Percentiles rank a stretch among this genome's conserved stretches.
These are phyloP conservation scores for Hypoxylon rickii DNA, from an alignment of 495 filamentous ascomycete species.

Conservation along the genomic window DNA sequence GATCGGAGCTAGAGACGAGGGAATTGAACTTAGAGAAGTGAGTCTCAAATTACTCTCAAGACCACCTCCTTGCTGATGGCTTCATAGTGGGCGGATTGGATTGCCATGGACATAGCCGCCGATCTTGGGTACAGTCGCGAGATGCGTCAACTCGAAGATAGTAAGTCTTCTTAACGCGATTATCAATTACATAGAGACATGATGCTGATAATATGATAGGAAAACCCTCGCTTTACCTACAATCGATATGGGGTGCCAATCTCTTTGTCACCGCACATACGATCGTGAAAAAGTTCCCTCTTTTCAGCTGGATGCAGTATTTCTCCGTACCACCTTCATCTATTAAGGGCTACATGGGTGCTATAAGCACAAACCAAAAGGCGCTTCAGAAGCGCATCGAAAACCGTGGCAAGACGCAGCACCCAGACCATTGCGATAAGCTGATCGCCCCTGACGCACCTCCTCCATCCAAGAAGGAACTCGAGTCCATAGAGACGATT, in stretches of 20 bases:
- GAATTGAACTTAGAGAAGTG: conserved; percentile 13
- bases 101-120: conserved; percentile 29
- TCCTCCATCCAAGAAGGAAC: conserved; percentile 7
- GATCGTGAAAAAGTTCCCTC: conserved; percentile 29
- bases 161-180: neutral
- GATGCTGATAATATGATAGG: too few relatives aligned
- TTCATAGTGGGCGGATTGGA: conserved; percentile 25
- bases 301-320: conserved; percentile 16
- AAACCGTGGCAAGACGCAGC: neutral
- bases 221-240: conserved; percentile 17
- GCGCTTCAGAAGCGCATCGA: neutral
- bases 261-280: conserved; percentile 24
- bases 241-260: conserved; percentile 15
- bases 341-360: neutral
- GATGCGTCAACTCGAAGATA: conserved; percentile 23
- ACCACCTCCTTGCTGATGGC: neutral
- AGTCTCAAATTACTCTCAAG: too few relatives aligned
- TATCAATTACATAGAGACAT: neutral
- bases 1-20: neutral
- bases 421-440: neutral
- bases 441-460: conserved; percentile 1
- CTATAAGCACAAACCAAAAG: neutral
- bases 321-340: conserved; percentile 23
- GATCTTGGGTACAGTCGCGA: conserved; percentile 27
- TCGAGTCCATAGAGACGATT: conserved; percentile 21